Evolutionary conservation across 352 stramenopile species (phyloP), one percentile per base, ranked within the genome.

Genomic region (Phytophthora sp.): DNA sequence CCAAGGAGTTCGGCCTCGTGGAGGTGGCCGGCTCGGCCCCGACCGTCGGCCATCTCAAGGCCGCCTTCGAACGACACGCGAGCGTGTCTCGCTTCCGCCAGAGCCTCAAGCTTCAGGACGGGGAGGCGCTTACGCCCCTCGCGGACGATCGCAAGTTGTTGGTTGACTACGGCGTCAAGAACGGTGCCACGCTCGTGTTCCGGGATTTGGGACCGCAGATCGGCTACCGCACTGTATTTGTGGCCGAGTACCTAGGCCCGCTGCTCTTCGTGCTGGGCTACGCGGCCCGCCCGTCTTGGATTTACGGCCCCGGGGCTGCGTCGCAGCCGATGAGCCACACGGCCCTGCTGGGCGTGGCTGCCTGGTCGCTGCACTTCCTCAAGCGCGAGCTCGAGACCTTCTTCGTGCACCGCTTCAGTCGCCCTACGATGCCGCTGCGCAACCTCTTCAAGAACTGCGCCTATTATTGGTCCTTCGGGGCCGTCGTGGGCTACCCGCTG

Each of bases 361-460:
- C 63, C 51, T 97, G 88, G 88, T 88, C 71, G 20, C 47, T 84
- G 27, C 90, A 97, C 72, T 97, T 95, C 59, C 53, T 91, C 31
- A 97, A 97, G 78, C 77, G 89, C 45, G 77, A 94, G 66, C 56
- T 96, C 39, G 89, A 97, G 71, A 96, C 89, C 21, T 71, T 96
- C 46, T 96, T 96, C 64, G 88, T 96, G 54, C 89, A 97, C 71
- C 86, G 84, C 66, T 97, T 97, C 71, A 91, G 74, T 41, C 84
- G 82, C 49, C 76, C 84, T 39, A 97, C 86, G 33, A 96, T 97
- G 90, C 89, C 90, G 15, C 69, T 97, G 38, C 71, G 66, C 26
- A 96, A 97, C 67, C 60, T 97, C 9, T 96, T 96, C 67, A 96
- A 96, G 74, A 97, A 97, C 79, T 96, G 88, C 74, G 68, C 66